phyloP scores from a whole-genome alignment of 805 yeast species.

The Blastobotrys americana region DNA sequence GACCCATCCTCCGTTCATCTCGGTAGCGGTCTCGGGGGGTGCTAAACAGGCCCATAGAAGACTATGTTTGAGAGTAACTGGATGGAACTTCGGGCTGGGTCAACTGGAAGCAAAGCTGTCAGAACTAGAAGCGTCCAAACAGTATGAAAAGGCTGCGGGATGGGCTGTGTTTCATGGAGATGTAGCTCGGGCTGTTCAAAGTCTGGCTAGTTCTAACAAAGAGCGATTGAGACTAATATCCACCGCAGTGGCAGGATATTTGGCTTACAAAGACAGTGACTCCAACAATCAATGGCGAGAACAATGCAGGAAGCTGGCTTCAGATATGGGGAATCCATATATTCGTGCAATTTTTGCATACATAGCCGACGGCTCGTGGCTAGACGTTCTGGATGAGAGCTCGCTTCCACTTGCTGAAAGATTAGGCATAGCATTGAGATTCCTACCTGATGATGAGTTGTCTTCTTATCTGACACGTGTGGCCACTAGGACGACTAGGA shows the following conservation, averaged over 20 bases:
- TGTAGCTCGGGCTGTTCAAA: slow-evolving; percentile 68
- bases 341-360: slow-evolving; percentile 87
- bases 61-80: slow-evolving; percentile 74
- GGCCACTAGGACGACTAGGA: slow-evolving; percentile 58
- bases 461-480: slow-evolving; percentile 62
- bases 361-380: slow-evolving; percentile 92
- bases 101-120: slow-evolving; percentile 67
- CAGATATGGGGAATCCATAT: slow-evolving; percentile 86
- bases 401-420: slow-evolving; percentile 83
- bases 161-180: slow-evolving; percentile 96
- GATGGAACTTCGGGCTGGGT: slow-evolving; percentile 76
- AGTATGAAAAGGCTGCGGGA: slow-evolving; percentile 87
- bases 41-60: slow-evolving; percentile 59
- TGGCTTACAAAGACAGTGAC: slow-evolving; percentile 49
- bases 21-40: slow-evolving; percentile 29
- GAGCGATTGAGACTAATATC: slow-evolving; percentile 73
- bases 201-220: slow-evolving; percentile 65
- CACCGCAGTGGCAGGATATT: slow-evolving; percentile 87
- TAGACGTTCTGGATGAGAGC: slow-evolving; percentile 87
- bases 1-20: slow-evolving; percentile 30
- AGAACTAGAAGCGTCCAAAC: slow-evolving; percentile 49
- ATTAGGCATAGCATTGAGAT: slow-evolving; percentile 83
- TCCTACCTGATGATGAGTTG: slow-evolving; percentile 68
- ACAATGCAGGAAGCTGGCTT: slow-evolving; percentile 79
- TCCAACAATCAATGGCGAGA: slow-evolving; percentile 83